Conservation (phyloP, 495 filamentous ascomycete genomes). For the Rhizodiscina lignyota region DNA sequence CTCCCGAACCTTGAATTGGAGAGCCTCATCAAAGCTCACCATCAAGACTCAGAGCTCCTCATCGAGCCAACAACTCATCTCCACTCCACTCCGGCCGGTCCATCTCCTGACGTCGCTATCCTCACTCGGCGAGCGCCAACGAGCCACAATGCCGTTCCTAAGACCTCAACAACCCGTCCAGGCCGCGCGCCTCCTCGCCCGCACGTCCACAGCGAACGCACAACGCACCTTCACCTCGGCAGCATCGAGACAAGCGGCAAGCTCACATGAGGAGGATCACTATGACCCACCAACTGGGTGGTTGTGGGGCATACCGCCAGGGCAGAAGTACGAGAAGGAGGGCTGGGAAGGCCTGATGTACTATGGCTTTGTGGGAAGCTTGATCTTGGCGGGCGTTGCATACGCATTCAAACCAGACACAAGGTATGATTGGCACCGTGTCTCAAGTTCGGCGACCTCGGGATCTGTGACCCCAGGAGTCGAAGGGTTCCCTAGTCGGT, state of each 20-base stretch:
- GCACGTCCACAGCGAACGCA: constrained; percentile 1
- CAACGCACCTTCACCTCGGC: constrained; percentile 7
- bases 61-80: too few species aligned
- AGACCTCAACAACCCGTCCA: too few species aligned
- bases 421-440: constrained; percentile 68
- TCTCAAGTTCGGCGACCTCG: too few species aligned
- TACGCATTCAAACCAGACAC: constrained; percentile 98
- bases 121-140: too few species aligned
- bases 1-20: too few species aligned
- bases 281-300: constrained; percentile 87
- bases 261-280: constrained; percentile 55
- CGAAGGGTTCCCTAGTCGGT: too few species aligned
- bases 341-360: constrained; percentile 85
- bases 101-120: too few species aligned
- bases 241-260: background rate
- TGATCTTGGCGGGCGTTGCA: constrained; percentile 55
- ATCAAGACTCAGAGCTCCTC: too few species aligned
- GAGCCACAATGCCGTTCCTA: too few species aligned
- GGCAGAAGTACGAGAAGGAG: constrained; percentile 88
- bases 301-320: constrained; percentile 80
- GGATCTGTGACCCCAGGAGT: too few species aligned
- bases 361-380: constrained; percentile 79
- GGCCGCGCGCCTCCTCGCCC: constrained; percentile 1
- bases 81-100: too few species aligned
- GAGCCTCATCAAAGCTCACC: too few species aligned